Evolutionary conservation across 2,329 filamentous ascomycete genomes (phyloP).

Genomic region (Akanthomyces lecanii): DNA sequence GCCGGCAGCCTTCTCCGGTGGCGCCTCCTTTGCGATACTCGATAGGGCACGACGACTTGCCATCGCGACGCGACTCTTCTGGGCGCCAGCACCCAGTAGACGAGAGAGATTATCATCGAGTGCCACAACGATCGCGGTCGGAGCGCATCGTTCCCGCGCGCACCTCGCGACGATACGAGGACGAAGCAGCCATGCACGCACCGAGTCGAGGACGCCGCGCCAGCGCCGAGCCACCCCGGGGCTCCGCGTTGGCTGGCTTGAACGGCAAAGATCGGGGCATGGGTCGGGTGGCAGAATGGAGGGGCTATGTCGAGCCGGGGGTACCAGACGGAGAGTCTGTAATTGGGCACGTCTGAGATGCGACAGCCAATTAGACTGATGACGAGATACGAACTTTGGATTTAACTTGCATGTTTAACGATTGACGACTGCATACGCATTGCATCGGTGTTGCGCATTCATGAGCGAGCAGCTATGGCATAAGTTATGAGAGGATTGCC

Average conservation of each 20-base stretch:
- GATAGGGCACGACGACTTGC: background rate
- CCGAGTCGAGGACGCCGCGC: constrained; percentile 27
- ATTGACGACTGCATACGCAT: constrained; percentile 3
- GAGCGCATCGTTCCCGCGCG: constrained; percentile 12
- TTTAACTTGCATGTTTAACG: background rate
- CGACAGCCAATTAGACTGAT: background rate
- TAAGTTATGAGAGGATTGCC: background rate
- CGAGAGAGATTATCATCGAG: constrained; percentile 5
- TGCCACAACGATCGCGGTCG: constrained; percentile 8
- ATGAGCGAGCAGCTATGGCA: background rate
- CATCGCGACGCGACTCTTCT: constrained; percentile 2
- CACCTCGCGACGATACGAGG: constrained; percentile 26
- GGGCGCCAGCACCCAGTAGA: background rate
- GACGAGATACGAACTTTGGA: background rate
- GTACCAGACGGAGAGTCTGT: constrained; percentile 32
- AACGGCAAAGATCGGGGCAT: constrained; percentile 41
- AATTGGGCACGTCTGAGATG: constrained; percentile 14
- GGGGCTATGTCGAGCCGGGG: constrained; percentile 43
- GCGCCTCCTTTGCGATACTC: constrained; percentile 13
- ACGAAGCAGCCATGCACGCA: constrained; percentile 28
- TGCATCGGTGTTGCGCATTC: background rate
- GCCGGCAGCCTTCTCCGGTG: constrained; percentile 9
- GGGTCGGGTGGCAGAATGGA: constrained; percentile 47
- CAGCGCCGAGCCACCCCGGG: constrained; percentile 29
- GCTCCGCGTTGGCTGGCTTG: constrained; percentile 46